Percentiles rank a stretch among this genome's conserved stretches.
Conservation (phyloP, 192 early-diverging fungal species). For the Diversispora epigaea region DNA sequence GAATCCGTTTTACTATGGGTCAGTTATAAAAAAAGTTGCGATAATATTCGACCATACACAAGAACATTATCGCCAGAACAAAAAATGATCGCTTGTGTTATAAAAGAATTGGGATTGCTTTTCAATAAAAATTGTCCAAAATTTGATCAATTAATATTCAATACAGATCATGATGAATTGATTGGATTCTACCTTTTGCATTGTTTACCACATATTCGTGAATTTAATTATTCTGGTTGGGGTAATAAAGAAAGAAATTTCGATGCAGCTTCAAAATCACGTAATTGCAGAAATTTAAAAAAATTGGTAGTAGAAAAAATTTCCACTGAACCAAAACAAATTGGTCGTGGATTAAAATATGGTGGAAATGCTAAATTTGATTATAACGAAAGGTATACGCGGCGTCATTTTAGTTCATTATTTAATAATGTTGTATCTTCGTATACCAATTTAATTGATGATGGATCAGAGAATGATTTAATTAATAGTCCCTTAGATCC, state of each 20-base stretch:
- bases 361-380: neutral
- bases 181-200: neutral
- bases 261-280: neutral
- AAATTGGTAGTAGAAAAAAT: constrained; percentile 4
- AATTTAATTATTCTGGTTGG: constrained; percentile 17
- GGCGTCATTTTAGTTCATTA: neutral
- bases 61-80: neutral
- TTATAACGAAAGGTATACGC: neutral
- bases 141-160: constrained; percentile 15
- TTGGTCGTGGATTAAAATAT: neutral
- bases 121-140: neutral
- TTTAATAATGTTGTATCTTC: neutral
- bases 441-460: neutral
- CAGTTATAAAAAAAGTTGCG: neutral
- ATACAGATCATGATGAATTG: constrained; percentile 16
- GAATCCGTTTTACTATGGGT: neutral
- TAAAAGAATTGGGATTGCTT: constrained; percentile 2
- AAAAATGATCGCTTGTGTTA: constrained; percentile 5
- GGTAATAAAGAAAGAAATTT: constrained; percentile 18
- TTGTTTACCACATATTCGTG: constrained; percentile 8
- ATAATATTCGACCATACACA: neutral
- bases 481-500: neutral
- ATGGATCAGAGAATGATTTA: neutral
- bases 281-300: constrained; percentile 4
- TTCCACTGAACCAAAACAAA: constrained; percentile 6